These are phyloP conservation scores for Tylopilus sp. DNA, from an alignment of 768 basidiomycete genomes.

Conservation along the genomic window DNA sequence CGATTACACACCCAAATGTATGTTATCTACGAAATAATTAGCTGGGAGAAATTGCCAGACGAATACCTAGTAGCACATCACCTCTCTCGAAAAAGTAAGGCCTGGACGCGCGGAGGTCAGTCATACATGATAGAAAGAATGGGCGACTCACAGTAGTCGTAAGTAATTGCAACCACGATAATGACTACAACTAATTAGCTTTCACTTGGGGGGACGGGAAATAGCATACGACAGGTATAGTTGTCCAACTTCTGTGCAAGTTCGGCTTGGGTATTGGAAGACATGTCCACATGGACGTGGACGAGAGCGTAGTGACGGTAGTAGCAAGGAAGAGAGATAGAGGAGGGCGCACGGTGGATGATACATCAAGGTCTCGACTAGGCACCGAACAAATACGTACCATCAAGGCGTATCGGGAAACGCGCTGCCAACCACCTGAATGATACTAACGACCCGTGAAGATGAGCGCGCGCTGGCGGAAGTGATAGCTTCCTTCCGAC, in stretches of 20 bases:
- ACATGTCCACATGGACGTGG: background rate
- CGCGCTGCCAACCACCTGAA: too few relatives aligned
- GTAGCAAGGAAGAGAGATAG: background rate
- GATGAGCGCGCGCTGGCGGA: too few relatives aligned
- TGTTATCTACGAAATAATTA: background rate
- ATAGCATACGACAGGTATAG: background rate
- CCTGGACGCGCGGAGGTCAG: background rate
- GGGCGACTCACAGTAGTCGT: background rate
- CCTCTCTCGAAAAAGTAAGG: conserved; percentile 1
- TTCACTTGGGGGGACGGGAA: background rate
- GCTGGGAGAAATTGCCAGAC: background rate
- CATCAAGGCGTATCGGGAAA: too few relatives aligned
- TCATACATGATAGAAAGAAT: background rate
- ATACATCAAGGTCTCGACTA: too few relatives aligned
- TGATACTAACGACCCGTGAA: too few relatives aligned
- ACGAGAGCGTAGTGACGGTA: background rate
- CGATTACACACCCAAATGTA: conserved; percentile 2
- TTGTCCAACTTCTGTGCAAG: background rate
- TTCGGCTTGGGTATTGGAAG: background rate
- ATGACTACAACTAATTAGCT: background rate
- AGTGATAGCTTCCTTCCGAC: too few relatives aligned
- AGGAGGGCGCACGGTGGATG: too few relatives aligned
- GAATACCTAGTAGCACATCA: background rate
- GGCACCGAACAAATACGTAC: too few relatives aligned
- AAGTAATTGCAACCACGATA: background rate